A percentile compares a stretch with the other conserved stretches of the same genome.
Conservation (phyloP, 306 rosid genomes). For the Abrus pulchellus region DNA sequence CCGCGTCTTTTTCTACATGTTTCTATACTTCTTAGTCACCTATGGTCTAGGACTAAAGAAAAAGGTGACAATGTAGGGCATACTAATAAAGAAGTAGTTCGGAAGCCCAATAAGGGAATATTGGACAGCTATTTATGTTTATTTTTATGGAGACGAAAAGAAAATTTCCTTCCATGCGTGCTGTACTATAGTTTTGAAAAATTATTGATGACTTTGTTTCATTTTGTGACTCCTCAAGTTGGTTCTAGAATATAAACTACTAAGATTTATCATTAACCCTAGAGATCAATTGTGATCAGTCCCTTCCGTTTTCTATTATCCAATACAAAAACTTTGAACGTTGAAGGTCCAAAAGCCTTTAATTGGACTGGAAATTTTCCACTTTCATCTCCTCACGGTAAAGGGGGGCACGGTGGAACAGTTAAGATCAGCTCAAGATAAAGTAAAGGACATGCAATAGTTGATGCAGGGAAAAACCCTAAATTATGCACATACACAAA, state of each 20-base stretch:
- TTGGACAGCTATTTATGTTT: slow-evolving; percentile 51
- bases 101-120: slow-evolving; percentile 48
- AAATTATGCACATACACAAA: slow-evolving; percentile 49
- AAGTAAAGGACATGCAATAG: slow-evolving; percentile 34
- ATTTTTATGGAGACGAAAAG: slow-evolving; percentile 30
- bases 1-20: slow-evolving; percentile 47
- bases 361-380: slow-evolving; percentile 43
- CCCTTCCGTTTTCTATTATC: slow-evolving; percentile 34
- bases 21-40: slow-evolving; percentile 42
- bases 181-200: slow-evolving; percentile 22
- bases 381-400: slow-evolving; percentile 8
- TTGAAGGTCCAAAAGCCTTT: not conserved
- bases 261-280: slow-evolving; percentile 44
- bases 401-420: slow-evolving; percentile 18
- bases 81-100: slow-evolving; percentile 51
- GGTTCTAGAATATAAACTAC: slow-evolving; percentile 26
- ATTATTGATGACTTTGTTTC: slow-evolving; percentile 9
- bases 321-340: slow-evolving; percentile 42
- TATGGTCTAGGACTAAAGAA: slow-evolving; percentile 52
- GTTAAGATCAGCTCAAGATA: slow-evolving; percentile 19
- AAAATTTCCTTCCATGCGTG: slow-evolving; percentile 32
- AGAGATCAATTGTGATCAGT: slow-evolving; percentile 45
- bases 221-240: slow-evolving; percentile 32
- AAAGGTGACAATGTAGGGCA: slow-evolving; percentile 54
- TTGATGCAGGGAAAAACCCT: slow-evolving; percentile 53